Evolutionary conservation across 345 rosid genomes (phyloP), one percentile per base, ranked within the genome.

Genomic region (Noccaea bulbosa): DNA sequence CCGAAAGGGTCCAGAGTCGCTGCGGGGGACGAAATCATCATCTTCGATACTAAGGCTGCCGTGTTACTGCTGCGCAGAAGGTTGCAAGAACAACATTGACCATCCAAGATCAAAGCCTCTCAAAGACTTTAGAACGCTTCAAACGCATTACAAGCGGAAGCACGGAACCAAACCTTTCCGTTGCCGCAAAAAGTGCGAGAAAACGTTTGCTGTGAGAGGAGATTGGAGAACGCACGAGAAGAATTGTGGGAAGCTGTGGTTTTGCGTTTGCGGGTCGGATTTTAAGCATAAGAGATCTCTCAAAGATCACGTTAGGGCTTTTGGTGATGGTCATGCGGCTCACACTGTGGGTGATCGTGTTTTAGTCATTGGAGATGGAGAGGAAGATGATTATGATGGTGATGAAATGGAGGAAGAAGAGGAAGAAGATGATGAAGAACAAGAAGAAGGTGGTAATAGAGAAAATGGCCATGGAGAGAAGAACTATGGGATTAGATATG

Each of bases 141-240:
- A 91, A 73, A 91, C 96, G 6, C 97, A 91, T 70, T 91, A 89
- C 85, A 91, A 86, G 80, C 79, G 93, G 27, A 91, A 91, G 64
- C 97, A 91, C 16, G 95, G 91, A 8, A 67, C 82, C 1, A 91
- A 91, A 79, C 92, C 88, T 10, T 91, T 88, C 8, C 81, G 70
- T 54, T 94, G 99, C 72, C 75, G 99, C 64, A 74, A 74, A 3
- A 94, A 92, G 75, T 94, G 99, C 32, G 85, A 81, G 27, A 92
- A 94, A 70, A 62, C 93, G 0, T 92, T 92, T 48, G 98, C 99
- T 0, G 98, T 94, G 10, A 92, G 93, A 76, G 99, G 99, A 1
- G 99, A 94, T 45, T 94, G 99, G 99, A 76, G 99, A 54, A 94
- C 99, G 10, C 99, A 94, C 52, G 99, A 94, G 75, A 94, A 94